phyloP scores from a whole-genome alignment of 768 basidiomycete genomes.

The Agrocybe praecox region DNA sequence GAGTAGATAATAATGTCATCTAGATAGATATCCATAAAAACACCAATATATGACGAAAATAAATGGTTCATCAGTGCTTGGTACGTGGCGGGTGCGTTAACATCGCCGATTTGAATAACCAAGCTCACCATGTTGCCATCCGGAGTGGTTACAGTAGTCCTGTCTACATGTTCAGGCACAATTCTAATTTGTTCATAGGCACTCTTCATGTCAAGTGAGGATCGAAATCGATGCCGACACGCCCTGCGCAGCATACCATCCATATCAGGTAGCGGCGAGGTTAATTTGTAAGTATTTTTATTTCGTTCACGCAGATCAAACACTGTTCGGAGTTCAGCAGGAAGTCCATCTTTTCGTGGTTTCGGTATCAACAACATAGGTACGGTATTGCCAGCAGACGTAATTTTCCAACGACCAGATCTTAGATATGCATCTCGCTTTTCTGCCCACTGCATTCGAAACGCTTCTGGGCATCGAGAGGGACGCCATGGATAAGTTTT shows the following conservation, averaged over 20 bases:
- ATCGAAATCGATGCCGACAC: background rate
- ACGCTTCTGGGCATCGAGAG: slow-evolving; percentile 37
- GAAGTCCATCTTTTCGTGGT: slow-evolving; percentile 21
- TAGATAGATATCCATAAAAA: slow-evolving; percentile 32
- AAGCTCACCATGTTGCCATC: slow-evolving; percentile 11
- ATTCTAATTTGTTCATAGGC: slow-evolving; percentile 14
- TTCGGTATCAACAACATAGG: slow-evolving; percentile 45
- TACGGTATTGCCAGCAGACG: slow-evolving; percentile 29
- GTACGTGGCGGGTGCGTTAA: slow-evolving; percentile 30
- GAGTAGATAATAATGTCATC: slow-evolving; percentile 39
- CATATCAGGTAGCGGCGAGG: slow-evolving; percentile 14
- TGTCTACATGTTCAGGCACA: slow-evolving; percentile 6
- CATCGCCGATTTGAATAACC: slow-evolving; percentile 14
- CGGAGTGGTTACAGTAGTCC: slow-evolving; percentile 7
- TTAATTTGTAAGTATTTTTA: slow-evolving; percentile 14
- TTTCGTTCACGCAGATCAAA: slow-evolving; percentile 12
- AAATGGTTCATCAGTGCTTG: slow-evolving; percentile 38
- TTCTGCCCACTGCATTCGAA: slow-evolving; percentile 28
- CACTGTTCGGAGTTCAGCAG: slow-evolving; percentile 25
- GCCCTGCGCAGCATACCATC: slow-evolving; percentile 11
- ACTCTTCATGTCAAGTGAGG: slow-evolving; percentile 3
- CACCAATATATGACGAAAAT: slow-evolving; percentile 32
- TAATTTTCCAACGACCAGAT: slow-evolving; percentile 28
- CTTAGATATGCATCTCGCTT: slow-evolving; percentile 27
- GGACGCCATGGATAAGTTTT: slow-evolving; percentile 32